phyloP scores from a whole-genome alignment of 2,329 filamentous ascomycete genomes.

The Phialocephala subalpina region DNA sequence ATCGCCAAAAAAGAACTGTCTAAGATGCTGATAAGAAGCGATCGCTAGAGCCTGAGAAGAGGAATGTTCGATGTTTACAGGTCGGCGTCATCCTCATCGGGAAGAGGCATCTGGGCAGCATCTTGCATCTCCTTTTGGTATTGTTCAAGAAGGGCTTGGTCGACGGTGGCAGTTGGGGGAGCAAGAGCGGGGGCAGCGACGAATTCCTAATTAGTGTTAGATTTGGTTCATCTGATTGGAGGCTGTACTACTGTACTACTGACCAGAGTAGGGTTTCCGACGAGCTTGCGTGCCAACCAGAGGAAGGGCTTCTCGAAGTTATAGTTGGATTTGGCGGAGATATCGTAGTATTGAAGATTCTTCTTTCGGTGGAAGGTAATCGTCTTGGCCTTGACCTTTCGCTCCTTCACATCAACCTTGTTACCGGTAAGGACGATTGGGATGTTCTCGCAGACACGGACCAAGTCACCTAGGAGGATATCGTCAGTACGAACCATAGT shows the following conservation, averaged over 20 bases:
- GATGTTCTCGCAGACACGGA: constrained; percentile 99
- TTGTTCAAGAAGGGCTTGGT: constrained; percentile 80
- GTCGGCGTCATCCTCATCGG: constrained; percentile 89
- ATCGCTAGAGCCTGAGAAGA: constrained; percentile 32
- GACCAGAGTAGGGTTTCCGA: constrained; percentile 89
- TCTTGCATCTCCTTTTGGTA: constrained; percentile 90
- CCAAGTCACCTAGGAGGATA: constrained; percentile 80
- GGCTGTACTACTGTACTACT: constrained; percentile 49
- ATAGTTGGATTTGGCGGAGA: constrained; percentile 99
- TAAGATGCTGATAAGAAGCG: constrained; percentile 44
- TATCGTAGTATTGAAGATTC: constrained; percentile 99
- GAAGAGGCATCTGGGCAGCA: constrained; percentile 84
- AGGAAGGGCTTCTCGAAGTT: constrained; percentile 99
- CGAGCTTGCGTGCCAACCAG: constrained; percentile 98
- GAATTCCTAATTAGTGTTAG: constrained; percentile 73
- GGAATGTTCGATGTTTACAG: constrained; percentile 39
- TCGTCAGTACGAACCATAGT: constrained; percentile 27
- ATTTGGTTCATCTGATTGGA: constrained; percentile 26
- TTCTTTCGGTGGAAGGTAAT: constrained; percentile 99
- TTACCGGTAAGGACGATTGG: constrained; percentile 98
- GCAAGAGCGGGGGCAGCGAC: constrained; percentile 94
- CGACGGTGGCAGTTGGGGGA: constrained; percentile 90
- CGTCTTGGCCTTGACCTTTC: constrained; percentile 99
- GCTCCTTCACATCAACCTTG: constrained; percentile 99
- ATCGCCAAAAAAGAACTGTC: constrained; percentile 44